phyloP scores from a whole-genome alignment of 768 basidiomycete species.

The Podaxis mareebaensis region DNA sequence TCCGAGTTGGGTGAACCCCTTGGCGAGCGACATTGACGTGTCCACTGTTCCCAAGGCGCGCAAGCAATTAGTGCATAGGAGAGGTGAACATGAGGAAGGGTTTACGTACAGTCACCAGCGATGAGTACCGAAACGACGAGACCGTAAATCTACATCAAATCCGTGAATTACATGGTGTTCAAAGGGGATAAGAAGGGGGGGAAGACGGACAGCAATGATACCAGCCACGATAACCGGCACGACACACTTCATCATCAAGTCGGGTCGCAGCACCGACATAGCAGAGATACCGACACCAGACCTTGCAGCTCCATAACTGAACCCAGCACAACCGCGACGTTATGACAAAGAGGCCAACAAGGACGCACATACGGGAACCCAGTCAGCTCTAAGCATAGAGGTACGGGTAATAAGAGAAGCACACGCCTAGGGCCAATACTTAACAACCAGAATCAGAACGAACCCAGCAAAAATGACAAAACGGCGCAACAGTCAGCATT shows the following conservation, averaged over 20 bases:
- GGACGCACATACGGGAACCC: neutral
- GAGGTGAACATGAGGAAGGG: neutral
- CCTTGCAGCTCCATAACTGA: conserved; percentile 97
- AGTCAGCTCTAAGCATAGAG: neutral
- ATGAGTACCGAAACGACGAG: conserved; percentile 99
- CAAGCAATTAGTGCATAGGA: neutral
- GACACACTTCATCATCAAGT: conserved; percentile 97
- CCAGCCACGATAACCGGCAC: conserved; percentile 99
- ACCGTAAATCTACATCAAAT: conserved; percentile 77
- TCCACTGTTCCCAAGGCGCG: conserved; percentile 46
- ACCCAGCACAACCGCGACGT: neutral
- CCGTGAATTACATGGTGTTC: neutral
- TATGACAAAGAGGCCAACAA: conserved; percentile 19
- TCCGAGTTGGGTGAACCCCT: conserved; percentile 92
- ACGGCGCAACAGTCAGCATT: neutral
- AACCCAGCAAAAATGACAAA: neutral
- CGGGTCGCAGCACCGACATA: conserved; percentile 96
- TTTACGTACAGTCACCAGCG: conserved; percentile 73
- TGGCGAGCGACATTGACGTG: conserved; percentile 83
- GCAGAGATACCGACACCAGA: conserved; percentile 97
- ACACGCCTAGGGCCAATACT: conserved; percentile 83
- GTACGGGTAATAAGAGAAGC: conserved; percentile 15
- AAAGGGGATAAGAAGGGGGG: neutral
- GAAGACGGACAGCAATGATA: conserved; percentile 91
- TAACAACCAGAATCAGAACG: conserved; percentile 26